Conservation (phyloP, 345 rosid genomes). For the Gossypium rotundifolium region DNA sequence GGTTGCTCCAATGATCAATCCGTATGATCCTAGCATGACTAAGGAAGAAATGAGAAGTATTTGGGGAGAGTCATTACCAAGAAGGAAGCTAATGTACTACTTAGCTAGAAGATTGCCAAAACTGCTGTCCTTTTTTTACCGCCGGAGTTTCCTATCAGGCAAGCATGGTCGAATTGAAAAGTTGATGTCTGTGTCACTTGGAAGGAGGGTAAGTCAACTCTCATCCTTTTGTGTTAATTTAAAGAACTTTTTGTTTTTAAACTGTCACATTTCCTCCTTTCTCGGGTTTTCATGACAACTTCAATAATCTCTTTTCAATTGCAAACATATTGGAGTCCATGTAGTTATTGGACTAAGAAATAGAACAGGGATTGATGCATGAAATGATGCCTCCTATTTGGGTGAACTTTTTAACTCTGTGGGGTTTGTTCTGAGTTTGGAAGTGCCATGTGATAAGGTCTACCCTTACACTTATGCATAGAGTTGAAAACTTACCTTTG, state of each 20-base stretch:
- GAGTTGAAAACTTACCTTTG: neutral
- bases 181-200: constrained; percentile 68
- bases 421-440: neutral
- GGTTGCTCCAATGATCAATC: constrained; percentile 70
- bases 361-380: neutral
- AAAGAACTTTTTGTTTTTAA: neutral
- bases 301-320: neutral
- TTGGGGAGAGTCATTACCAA: constrained; percentile 59
- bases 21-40: constrained; percentile 73
- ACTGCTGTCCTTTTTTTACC: constrained; percentile 55
- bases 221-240: neutral
- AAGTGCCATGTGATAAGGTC: neutral
- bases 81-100: constrained; percentile 59
- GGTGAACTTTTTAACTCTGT: neutral
- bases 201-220: constrained; percentile 49
- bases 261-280: neutral
- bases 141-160: constrained; percentile 70
- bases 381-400: neutral
- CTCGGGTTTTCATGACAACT: neutral
- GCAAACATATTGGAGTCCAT: neutral
- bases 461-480: neutral
- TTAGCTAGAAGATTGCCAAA: constrained; percentile 66
- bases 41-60: constrained; percentile 67
- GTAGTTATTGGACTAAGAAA: constrained; percentile 2
- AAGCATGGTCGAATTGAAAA: constrained; percentile 59